Evolutionary conservation across 345 rosid genomes (phyloP).

Genomic region (Linum lewisii): DNA sequence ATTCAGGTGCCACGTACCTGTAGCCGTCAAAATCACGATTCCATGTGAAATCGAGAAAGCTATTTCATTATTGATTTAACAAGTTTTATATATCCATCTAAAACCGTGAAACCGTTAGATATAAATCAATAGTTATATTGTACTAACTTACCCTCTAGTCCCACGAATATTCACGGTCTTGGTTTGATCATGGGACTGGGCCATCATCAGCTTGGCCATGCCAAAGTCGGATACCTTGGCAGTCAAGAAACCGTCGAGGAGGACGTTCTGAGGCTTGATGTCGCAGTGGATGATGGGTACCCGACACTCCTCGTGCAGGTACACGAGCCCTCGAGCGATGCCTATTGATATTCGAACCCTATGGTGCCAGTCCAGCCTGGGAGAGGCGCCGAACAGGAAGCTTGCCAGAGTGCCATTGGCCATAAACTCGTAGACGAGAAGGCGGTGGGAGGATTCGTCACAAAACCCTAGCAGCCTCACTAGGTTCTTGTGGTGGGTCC

Average conservation of each 20-base stretch:
- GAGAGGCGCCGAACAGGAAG: constrained; percentile 14
- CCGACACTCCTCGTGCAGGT: neutral
- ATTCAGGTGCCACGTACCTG: neutral
- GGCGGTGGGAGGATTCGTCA: constrained; percentile 15
- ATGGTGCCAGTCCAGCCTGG: constrained; percentile 17
- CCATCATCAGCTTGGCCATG: neutral
- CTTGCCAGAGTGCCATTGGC: constrained; percentile 16
- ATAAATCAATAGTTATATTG: too few species aligned
- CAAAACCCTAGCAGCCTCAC: constrained; percentile 27
- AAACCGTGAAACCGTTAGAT: too few species aligned
- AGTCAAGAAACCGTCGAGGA: neutral
- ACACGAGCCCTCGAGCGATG: neutral
- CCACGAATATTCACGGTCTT: neutral
- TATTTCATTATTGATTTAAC: too few species aligned
- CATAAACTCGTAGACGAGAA: constrained; percentile 27
- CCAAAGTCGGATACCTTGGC: neutral
- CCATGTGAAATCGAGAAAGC: too few species aligned
- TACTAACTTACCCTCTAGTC: neutral
- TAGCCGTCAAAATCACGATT: too few species aligned
- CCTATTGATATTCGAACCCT: constrained; percentile 1
- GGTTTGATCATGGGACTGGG: neutral
- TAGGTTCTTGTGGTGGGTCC: constrained; percentile 31
- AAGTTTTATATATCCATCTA: too few species aligned
- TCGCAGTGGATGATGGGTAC: neutral
- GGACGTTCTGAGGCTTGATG: neutral